These are phyloP conservation scores for Phytophthora macrochlamydospora DNA, from an alignment of 352 stramenopile genomes.

Conservation along the genomic window DNA sequence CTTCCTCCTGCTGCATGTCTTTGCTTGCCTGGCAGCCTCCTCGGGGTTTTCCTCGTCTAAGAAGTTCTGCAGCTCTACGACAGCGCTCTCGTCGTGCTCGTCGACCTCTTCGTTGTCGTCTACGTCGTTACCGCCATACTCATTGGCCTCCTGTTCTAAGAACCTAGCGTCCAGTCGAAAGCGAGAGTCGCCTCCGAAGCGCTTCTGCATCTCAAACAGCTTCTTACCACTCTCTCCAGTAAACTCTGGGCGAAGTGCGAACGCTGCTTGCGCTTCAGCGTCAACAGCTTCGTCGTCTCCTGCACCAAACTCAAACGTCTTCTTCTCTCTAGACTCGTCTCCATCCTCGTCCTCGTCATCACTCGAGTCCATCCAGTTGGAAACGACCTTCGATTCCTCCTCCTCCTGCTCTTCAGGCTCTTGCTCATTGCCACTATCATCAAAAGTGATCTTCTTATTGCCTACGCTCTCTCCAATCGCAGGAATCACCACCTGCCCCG, in stretches of 20 bases:
- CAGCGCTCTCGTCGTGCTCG: conserved; percentile 25
- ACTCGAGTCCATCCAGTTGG: conserved; percentile 65
- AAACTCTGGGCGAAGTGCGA: conserved; percentile 77
- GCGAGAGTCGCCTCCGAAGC: conserved; percentile 75
- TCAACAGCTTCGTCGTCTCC: conserved; percentile 37
- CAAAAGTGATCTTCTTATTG: conserved; percentile 82
- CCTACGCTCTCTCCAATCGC: conserved; percentile 24
- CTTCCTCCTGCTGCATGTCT: conserved; percentile 59
- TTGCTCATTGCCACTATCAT: conserved; percentile 68
- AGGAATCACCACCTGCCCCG: conserved; percentile 34
- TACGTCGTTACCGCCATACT: conserved; percentile 55
- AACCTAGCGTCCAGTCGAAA: conserved; percentile 83
- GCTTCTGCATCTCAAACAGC: conserved; percentile 85
- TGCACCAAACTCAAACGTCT: conserved; percentile 54
- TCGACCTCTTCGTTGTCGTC: conserved; percentile 28
- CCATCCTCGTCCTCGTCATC: conserved; percentile 39
- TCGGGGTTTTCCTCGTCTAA: conserved; percentile 44
- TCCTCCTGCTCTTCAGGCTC: conserved; percentile 37
- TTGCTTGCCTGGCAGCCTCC: conserved; percentile 35
- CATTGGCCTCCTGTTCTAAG: conserved; percentile 68
- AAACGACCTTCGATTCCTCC: conserved; percentile 22
- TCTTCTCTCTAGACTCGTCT: conserved; percentile 15
- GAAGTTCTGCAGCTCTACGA: conserved; percentile 54
- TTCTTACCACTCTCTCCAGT: conserved; percentile 68
- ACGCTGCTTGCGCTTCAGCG: conserved; percentile 37